Conservation (phyloP, 768 basidiomycete genomes). For the Mycena galericulata region DNA sequence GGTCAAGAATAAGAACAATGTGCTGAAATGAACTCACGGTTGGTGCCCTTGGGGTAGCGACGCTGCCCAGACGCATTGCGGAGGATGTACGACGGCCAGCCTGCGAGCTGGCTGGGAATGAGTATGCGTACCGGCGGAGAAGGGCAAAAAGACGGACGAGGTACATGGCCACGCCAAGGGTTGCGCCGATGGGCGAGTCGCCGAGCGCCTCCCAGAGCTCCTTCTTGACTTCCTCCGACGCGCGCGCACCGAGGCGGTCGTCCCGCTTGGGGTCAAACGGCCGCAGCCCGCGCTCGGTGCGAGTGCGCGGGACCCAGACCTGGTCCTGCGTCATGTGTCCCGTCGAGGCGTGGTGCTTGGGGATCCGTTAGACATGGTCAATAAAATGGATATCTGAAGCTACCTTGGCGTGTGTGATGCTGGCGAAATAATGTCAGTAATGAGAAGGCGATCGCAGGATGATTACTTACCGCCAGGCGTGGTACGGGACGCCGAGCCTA, state of each 20-base stretch:
- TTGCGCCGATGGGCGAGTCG: conserved; percentile 87
- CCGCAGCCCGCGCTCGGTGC: conserved; percentile 74
- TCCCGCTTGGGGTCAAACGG: conserved; percentile 74
- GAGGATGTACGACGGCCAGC: conserved; percentile 76
- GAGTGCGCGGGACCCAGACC: conserved; percentile 93
- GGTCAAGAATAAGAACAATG: conserved; percentile 8
- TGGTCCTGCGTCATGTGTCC: conserved; percentile 95
- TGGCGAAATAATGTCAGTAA: no score
- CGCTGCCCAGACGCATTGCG: conserved; percentile 75
- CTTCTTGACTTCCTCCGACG: conserved; percentile 73
- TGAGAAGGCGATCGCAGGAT: background rate
- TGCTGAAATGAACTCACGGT: conserved; percentile 63
- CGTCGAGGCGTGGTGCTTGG: conserved; percentile 95
- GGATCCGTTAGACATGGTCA: no score
- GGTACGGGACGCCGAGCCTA: conserved; percentile 95
- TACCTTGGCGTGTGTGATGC: conserved; percentile 59
- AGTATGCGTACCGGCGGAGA: background rate
- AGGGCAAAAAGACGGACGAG: conserved; percentile 56
- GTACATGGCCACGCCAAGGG: conserved; percentile 63
- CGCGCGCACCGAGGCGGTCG: conserved; percentile 72
- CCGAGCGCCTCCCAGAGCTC: conserved; percentile 90
- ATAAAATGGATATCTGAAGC: background rate
- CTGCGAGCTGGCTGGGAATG: conserved; percentile 54
- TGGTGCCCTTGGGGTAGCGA: conserved; percentile 68
- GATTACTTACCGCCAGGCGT: conserved; percentile 91